These are phyloP conservation scores for Aureobasidium sp. DNA, from an alignment of 2,329 filamentous ascomycete genomes.

Conservation along the genomic window DNA sequence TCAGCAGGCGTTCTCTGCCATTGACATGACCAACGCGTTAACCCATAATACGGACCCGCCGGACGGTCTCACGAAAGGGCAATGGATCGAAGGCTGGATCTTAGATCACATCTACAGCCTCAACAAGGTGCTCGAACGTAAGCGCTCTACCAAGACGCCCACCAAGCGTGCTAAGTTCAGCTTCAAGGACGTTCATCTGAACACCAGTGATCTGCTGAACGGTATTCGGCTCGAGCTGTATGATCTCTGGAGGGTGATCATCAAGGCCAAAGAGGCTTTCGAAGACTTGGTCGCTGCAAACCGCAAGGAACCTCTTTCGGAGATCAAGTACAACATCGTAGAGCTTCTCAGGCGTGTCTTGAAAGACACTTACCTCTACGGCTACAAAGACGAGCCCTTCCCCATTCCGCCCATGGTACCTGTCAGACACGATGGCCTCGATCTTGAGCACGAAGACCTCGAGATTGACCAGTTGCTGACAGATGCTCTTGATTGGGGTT, in stretches of 20 bases:
- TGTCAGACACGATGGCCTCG: neutral
- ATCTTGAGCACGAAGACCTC: neutral
- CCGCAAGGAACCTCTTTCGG: neutral
- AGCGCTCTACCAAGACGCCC: neutral
- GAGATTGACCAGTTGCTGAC: neutral
- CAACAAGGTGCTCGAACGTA: neutral
- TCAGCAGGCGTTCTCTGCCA: neutral
- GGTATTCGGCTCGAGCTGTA: neutral
- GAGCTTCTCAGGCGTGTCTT: neutral
- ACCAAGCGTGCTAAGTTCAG: neutral
- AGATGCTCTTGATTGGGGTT: neutral
- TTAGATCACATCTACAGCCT: neutral
- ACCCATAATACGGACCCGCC: too few relatives aligned
- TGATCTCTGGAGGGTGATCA: neutral
- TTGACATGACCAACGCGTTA: neutral
- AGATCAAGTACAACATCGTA: neutral
- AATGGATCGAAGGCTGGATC: neutral
- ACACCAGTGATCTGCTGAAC: neutral
- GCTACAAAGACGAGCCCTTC: neutral
- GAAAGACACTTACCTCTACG: neutral
- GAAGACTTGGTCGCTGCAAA: neutral
- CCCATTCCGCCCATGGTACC: neutral
- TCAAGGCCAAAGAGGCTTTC: neutral
- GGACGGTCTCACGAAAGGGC: neutral
- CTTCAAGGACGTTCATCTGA: neutral